Evolutionary conservation across 306 rosid genomes (phyloP), one percentile per base, ranked within the genome.

Genomic region (Castanea crenata): DNA sequence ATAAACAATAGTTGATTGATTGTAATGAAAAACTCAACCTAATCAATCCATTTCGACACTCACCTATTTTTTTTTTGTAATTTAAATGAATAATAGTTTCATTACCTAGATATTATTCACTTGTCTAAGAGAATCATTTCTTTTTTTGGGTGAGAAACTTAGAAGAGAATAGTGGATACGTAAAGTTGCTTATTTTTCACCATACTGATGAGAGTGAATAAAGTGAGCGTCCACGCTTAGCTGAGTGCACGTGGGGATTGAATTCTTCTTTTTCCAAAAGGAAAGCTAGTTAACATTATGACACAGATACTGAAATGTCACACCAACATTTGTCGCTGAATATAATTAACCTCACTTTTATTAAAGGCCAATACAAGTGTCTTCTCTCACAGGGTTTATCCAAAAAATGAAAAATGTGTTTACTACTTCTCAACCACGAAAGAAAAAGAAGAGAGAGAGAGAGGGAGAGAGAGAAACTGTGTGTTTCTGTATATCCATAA

Each of bases 191-290:
- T 61, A 61, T 63, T 63, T 14, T 29, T 29, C 4, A 14, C 7
- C 20, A 13, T 29, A 29, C 6, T 3, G 31, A 41, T 41, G 54
- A 49, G 31, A 29, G 69, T 3, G 34, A 63, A 63, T 29, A 27
- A 27, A 19, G 69, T 63, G 41, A 14, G 19, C 41, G 55, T 78
- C 25, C 65, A 70, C 57, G 63, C 78, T 20, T 10, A 3, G 14
- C 11, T 32, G 10, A 70, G 74, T 71, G 87, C 89, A 89, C 88
- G 88, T 85, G 89, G 85, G 88, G 84, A 74, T 85, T 86, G 82
- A 87, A 81, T 75, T 67, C 61, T 72, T 18, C 1, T 8, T 76
- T n/a, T 29, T 64, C 8, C 27, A 57, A 64, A 35, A 41, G 41
- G 75, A 83, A 81, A 81, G 87, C 84, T 58, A 68, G 76, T 67